Evolutionary conservation across 2,329 filamentous ascomycete species (phyloP).

Genomic region (Fusarium ambrosium): DNA sequence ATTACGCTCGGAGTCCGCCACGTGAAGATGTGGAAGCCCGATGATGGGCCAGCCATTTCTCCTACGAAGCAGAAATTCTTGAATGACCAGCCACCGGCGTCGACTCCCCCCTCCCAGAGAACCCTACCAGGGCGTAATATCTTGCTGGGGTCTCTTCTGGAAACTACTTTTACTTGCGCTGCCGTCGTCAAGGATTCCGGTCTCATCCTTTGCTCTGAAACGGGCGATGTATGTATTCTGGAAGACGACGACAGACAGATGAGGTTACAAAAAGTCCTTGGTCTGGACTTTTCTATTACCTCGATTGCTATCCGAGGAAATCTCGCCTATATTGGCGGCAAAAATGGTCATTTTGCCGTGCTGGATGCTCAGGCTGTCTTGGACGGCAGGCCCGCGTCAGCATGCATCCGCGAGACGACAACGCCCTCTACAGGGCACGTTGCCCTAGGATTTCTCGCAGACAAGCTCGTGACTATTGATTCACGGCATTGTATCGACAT

Average conservation of each 20-base stretch:
- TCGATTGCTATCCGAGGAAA: constrained; percentile 74
- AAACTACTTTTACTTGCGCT: constrained; percentile 86
- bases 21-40: constrained; percentile 92
- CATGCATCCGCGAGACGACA: constrained; percentile 56
- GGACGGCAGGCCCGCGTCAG: constrained; percentile 51
- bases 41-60: constrained; percentile 72
- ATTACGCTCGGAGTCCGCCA: constrained; percentile 92
- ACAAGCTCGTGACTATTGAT: constrained; percentile 82
- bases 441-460: constrained; percentile 76
- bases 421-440: constrained; percentile 64
- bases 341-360: constrained; percentile 69
- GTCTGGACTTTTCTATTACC: constrained; percentile 75
- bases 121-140: constrained; percentile 90
- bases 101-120: constrained; percentile 59
- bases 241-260: constrained; percentile 81
- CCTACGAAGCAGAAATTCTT: constrained; percentile 73
- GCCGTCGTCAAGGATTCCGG: constrained; percentile 77
- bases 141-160: constrained; percentile 83
- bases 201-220: constrained; percentile 87
- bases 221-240: constrained; percentile 89
- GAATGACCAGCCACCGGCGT: constrained; percentile 54
- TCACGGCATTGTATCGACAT: constrained; percentile 81
- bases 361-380: constrained; percentile 66
- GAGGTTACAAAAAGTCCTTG: constrained; percentile 75
- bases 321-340: constrained; percentile 77